These are phyloP conservation scores for Penicillium freii DNA, from an alignment of 2,329 filamentous ascomycete species.

Conservation along the genomic window DNA sequence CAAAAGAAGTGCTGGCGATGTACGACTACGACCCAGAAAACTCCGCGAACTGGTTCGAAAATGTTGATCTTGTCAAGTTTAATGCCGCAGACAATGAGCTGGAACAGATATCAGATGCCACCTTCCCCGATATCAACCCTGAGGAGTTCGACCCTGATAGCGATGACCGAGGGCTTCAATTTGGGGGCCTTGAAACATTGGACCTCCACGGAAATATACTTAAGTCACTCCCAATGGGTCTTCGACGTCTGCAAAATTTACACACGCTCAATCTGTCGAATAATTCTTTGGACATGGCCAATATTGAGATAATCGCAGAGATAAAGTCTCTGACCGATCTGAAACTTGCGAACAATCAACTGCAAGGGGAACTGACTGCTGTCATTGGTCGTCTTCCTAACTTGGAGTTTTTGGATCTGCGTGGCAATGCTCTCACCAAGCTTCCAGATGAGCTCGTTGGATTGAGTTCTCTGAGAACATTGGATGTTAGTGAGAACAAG, in stretches of 20 bases:
- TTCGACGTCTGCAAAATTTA: conserved; percentile 70
- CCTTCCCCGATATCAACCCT: conserved; percentile 72
- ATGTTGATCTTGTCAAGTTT: conserved; percentile 80
- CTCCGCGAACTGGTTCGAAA: conserved; percentile 78
- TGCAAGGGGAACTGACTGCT: conserved; percentile 66
- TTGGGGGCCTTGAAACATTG: conserved; percentile 74
- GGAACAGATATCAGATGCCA: conserved; percentile 65
- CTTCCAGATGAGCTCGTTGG: conserved; percentile 67
- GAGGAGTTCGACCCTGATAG: conserved; percentile 61
- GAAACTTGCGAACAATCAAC: conserved; percentile 73
- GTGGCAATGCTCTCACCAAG: conserved; percentile 71
- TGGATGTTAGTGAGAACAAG: conserved; percentile 79
- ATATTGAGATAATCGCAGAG: conserved; percentile 70
- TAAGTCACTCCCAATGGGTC: conserved; percentile 67
- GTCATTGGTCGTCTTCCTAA: conserved; percentile 63
- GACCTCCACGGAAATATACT: conserved; percentile 86
- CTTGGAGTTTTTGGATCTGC: conserved; percentile 78
- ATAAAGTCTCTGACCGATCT: conserved; percentile 73
- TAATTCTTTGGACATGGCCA: conserved; percentile 72
- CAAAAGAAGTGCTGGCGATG: conserved; percentile 82
- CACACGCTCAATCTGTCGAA: conserved; percentile 82
- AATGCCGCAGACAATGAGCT: conserved; percentile 89
- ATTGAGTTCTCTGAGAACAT: conserved; percentile 66
- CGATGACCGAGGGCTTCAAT: conserved; percentile 69
- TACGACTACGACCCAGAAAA: conserved; percentile 73